Percentiles rank a stretch among this genome's conserved stretches.
These are phyloP conservation scores for Capsella bursapastoris DNA, from an alignment of 345 rosid genomes.

Conservation along the genomic window DNA sequence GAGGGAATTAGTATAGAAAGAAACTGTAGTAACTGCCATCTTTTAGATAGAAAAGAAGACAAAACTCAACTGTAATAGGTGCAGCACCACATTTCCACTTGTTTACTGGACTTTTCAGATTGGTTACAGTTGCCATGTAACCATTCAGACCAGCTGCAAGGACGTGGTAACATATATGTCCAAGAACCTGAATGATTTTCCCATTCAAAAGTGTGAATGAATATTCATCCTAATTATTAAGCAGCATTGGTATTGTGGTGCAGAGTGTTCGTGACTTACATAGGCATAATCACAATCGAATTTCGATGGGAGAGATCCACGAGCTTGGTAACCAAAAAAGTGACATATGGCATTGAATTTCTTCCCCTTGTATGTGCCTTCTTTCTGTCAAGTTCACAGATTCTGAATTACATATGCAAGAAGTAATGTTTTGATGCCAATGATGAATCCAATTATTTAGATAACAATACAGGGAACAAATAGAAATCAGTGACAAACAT, in stretches of 20 bases:
- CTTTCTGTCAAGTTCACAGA: constrained; percentile 62
- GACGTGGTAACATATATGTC: constrained; percentile 88
- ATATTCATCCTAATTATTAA: not conserved
- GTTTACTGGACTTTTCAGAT: constrained; percentile 85
- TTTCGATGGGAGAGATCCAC: constrained; percentile 97
- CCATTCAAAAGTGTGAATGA: constrained; percentile 6
- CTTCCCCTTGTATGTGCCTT: constrained; percentile 90
- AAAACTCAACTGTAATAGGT: constrained; percentile 78
- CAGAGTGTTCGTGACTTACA: constrained; percentile 53
- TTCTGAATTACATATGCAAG: constrained; percentile 6
- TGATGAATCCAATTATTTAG: not conserved
- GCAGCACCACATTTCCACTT: constrained; percentile 99
- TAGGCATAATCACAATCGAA: constrained; percentile 97
- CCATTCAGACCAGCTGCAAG: constrained; percentile 97
- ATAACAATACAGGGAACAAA: not conserved
- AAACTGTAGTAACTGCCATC: not conserved
- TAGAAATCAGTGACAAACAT: not conserved
- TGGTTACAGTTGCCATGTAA: constrained; percentile 94
- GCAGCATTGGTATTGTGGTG: not conserved
- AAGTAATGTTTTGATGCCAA: not conserved
- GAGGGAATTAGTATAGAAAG: constrained; percentile 6
- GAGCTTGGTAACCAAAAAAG: constrained; percentile 99
- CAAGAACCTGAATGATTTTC: constrained; percentile 67
- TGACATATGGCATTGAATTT: constrained; percentile 97
- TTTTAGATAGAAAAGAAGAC: not conserved